Evolutionary conservation across 139 green algal genomes (phyloP), one percentile per base, ranked within the genome.

Genomic region (Volvox africanus): DNA sequence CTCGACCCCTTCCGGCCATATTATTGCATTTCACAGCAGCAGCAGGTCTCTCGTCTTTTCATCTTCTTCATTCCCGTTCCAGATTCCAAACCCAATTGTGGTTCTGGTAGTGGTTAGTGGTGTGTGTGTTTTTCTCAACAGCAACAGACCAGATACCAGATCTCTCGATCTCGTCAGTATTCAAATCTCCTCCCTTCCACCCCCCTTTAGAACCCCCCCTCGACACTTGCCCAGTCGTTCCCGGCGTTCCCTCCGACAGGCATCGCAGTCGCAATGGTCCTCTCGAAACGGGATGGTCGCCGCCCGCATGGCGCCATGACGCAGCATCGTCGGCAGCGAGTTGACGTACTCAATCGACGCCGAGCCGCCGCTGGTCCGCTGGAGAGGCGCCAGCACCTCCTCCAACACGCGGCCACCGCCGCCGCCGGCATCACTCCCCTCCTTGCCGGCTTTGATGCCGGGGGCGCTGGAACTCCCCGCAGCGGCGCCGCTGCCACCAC

Each of bases 241-340:
- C 32, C 21, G 61, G n/a, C 82, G 61, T 21, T 87, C 61, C n/a
- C 82, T 24, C 16, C 82, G n/a, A 35, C 82, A 87, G 0, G 82
- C 61, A 32, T 87, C 82, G 82, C 82, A 87, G 30, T 76, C 82
- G 61, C 82, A 87, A 28, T 86, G 44, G 13, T 87, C 81, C n/a
- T 65, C 61, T 22, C 36, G 36, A 5, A 26, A 36, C 36, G 24
- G 21, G 6, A 68, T 32, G 2, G 3, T 1, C 77, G 77, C 77
- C 5, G n/a, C 77, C 33, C 65, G 65, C 71, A 79, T 79, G 71
- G 28, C 75, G 18, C 22, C 1, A 35, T 81, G 75, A 1, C 30
- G 75, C 32, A 55, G 44, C 32, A 55, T 20, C 32, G 75, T 20
- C 12, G 75, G 13, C 75, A 81, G 32, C 73, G 73, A n/a, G 2